Base-by-base conservation (phyloP, 306 rosid genomes). In the Lathyrus sativus region DNA sequence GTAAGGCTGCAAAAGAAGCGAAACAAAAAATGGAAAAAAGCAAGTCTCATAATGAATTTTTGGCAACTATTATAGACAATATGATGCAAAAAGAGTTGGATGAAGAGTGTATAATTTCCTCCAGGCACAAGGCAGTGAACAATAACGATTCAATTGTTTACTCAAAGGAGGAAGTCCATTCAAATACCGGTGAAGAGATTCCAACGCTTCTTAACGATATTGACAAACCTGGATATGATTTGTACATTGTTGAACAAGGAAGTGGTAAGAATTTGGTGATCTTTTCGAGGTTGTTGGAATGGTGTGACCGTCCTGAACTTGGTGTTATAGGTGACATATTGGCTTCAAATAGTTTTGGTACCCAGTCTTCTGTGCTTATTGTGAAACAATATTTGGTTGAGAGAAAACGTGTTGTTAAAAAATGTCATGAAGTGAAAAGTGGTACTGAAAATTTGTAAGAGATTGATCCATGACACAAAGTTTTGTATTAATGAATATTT, bases 251-350 rank as follows among this genome's bases (percentile, higher is more conserved):
- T 7, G 91, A 86, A 43, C 78, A 66, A 71, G 81, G 83, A 3
- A 62, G 59, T 51, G 78, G 64, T 2, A 26, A 18, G 8, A 45
- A 4, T 4, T 78, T 73, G 1, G 61, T 38, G 1, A 8, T 62
- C 18, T 61, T 62, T 9, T 1, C 2, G 2, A 76, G 24, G 6
- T 43, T 74, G 10, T 68, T 69, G 3, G 81, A 80, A n/a, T 86
- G 84, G 86, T 74, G 82, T 26, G 86, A 83, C 22, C 57, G 49
- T 41, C 88, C 81, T 2, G 91, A 83, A 63, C 70, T 83, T 7
- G 86, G 88, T 17, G 67, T 61, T 38, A 11, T 61, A 11, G 67
- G 49, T 5, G 67, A 61, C 46, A 61, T 38, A 37, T 35, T 83
- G 12, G 81, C 77, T 35, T 80, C 82, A 5, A 46, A 75, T 1